Percentiles rank a stretch among this genome's conserved stretches.
Conservation (phyloP, 1,284 basidiomycete genomes). For the Cryptococcus sp. region DNA sequence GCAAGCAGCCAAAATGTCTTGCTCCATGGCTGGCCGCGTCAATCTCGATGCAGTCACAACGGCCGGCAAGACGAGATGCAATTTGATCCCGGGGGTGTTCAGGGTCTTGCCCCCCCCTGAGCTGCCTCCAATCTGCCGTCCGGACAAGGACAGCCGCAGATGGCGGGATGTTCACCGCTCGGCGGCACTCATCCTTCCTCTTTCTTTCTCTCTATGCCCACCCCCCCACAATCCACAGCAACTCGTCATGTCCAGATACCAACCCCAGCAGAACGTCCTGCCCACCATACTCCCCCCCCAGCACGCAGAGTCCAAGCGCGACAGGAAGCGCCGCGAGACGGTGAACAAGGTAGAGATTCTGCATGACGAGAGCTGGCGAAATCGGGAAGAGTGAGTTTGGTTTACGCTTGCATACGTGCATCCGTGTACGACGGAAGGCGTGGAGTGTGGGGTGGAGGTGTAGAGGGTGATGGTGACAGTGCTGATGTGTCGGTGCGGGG, state of each 20-base stretch:
- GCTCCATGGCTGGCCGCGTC: not conserved
- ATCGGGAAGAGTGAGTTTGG: slow-evolving; percentile 51
- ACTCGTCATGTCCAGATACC: slow-evolving; percentile 11
- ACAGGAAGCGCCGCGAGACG: slow-evolving; percentile 53
- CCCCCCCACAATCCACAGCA: not conserved
- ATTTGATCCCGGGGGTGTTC: no score
- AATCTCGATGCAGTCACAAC: no score
- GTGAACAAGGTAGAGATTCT: slow-evolving; percentile 54
- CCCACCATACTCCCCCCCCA: slow-evolving; percentile 41
- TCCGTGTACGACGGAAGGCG: not conserved
- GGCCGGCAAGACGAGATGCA: not conserved
- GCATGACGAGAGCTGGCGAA: slow-evolving; percentile 52
- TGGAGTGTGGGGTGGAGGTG: not conserved
- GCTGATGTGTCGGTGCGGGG: not conserved
- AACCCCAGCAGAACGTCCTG: slow-evolving; percentile 8
- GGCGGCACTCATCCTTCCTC: not conserved
- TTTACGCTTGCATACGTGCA: not conserved
- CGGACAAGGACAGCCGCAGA: no score
- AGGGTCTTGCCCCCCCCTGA: no score
- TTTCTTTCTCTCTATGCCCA: not conserved
- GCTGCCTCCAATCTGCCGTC: no score
- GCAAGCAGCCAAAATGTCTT: not conserved
- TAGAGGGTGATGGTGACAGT: not conserved
- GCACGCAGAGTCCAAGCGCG: slow-evolving; percentile 50
- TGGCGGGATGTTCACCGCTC: not conserved